These are phyloP conservation scores for Centaurea solstitialis DNA, from an alignment of 129 eudicot genomes.

Conservation along the genomic window DNA sequence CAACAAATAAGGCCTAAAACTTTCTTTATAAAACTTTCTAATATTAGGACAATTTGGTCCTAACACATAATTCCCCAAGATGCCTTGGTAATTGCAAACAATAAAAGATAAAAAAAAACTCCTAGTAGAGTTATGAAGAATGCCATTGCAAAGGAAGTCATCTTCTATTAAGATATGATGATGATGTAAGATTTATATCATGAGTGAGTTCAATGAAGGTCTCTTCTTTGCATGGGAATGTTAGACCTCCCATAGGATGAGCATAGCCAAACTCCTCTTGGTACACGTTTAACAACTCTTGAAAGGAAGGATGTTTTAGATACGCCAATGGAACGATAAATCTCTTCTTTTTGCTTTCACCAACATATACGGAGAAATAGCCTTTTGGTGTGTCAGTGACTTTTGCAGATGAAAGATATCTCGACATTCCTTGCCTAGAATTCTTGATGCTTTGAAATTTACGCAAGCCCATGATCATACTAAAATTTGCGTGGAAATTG, in stretches of 20 bases:
- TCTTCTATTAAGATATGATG: neutral
- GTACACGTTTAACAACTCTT: neutral
- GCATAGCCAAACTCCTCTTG: neutral
- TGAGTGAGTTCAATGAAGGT: conserved; percentile 19
- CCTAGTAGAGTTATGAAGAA: neutral
- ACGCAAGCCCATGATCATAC: neutral
- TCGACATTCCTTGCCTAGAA: neutral
- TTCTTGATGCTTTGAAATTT: conserved; percentile 11
- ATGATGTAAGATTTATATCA: neutral
- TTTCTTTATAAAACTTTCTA: too few species aligned
- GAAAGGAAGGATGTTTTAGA: conserved; percentile 18
- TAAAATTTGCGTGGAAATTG: too few species aligned
- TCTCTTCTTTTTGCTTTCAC: conserved; percentile 16
- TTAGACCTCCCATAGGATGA: conserved; percentile 8
- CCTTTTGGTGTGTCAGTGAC: conserved; percentile 1
- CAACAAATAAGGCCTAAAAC: too few species aligned
- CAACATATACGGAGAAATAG: conserved; percentile 6
- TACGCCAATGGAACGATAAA: conserved; percentile 14
- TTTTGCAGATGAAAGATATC: neutral
- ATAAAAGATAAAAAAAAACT: neutral
- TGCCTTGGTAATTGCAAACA: neutral
- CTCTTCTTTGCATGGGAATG: conserved; percentile 23
- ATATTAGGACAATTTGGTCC: too few species aligned
- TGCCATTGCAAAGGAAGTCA: neutral
- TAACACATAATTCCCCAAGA: too few species aligned